Base-by-base conservation (phyloP, 768 basidiomycete species). In the Calocybe indica region DNA sequence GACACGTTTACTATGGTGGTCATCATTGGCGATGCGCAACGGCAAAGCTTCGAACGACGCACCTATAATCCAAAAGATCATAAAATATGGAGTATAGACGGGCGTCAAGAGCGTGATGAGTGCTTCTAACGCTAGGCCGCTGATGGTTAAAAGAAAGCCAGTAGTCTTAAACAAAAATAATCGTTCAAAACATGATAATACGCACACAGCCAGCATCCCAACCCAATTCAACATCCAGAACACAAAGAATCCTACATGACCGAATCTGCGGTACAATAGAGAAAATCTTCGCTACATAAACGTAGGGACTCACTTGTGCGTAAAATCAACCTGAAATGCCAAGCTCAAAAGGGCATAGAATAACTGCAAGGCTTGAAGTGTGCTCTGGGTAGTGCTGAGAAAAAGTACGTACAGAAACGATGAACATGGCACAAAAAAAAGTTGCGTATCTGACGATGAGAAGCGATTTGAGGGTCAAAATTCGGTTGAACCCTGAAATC, bases 211-310 rank as follows among this genome's bases (percentile, higher is more conserved):
- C 15, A 73, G 58, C 84, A 86, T 86, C 28, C 72, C 78, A 45
- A 73, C 44, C 72, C 73, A 86, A 52, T 78, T 79, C 52, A 85
- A 65, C 80, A 85, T 83, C 85, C 85, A 87, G 54, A 82, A 83
- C 31, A 85, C 62, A 40, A 85, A 56, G 55, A 86, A 83, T 0
- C 83, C 85, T 0, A 56, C 60, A 42, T 55, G 54, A 13, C 78
- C 78, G 49, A 76, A 83, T 50, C 77, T 72, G 22, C 22, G 2
- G 22, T 22, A 22, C 22, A 4, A 22, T 22, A 4, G 22, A 22
- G 4, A 22, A 22, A 22, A 22, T 22, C 22, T 22, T 22, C 22
- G 22, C 22, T 22, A 22, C 22, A 22, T 22, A 4, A 22, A 22
- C 4, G 36, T 32, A 32, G 10, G 8, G 7, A 62, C 73, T 31